Percentiles rank a stretch among this genome's conserved stretches.
Evolutionary conservation across 371 early-diverging fungal genomes (phyloP).

Genomic region (Globomyces sp.): DNA sequence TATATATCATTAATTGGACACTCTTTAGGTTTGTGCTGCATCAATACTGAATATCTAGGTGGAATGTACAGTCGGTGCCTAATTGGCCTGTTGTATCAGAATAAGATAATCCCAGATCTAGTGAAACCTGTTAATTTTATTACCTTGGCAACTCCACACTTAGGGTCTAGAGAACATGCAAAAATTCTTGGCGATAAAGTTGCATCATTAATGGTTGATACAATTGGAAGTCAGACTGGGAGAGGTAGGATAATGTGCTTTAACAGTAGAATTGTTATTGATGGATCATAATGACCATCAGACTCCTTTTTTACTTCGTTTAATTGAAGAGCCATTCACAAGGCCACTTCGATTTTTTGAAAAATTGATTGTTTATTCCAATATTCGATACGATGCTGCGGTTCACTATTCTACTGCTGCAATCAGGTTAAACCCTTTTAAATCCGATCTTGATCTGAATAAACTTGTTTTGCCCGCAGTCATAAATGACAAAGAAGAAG

Average conservation of each 20-base stretch:
- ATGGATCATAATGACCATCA: slow-evolving; percentile 1
- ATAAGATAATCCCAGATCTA: slow-evolving; percentile 1
- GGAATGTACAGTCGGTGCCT: slow-evolving; percentile 15
- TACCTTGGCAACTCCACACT: slow-evolving; percentile 16
- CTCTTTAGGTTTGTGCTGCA: background rate
- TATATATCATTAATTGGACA: slow-evolving; percentile 14
- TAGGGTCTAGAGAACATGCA: slow-evolving; percentile 10
- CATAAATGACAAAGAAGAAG: slow-evolving; percentile 2
- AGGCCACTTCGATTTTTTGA: slow-evolving; percentile 4
- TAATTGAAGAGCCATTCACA: slow-evolving; percentile 1
- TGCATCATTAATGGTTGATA: slow-evolving; percentile 2
- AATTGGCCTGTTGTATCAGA: slow-evolving; percentile 12
- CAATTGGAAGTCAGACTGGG: slow-evolving; percentile 3
- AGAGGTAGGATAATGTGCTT: background rate
- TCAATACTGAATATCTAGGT: background rate
- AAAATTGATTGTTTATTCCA: slow-evolving; percentile 9
- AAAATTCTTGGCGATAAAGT: slow-evolving; percentile 16
- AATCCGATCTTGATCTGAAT: background rate
- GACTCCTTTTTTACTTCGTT: slow-evolving; percentile 1
- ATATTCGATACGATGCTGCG: slow-evolving; percentile 11
- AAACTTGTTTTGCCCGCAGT: slow-evolving; percentile 2
- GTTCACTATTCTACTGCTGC: slow-evolving; percentile 16
- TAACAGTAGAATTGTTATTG: slow-evolving; percentile 9
- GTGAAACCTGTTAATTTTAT: slow-evolving; percentile 10
- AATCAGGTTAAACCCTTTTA: slow-evolving; percentile 1